These are phyloP conservation scores for Exserohilum rostratum DNA, from an alignment of 2,329 filamentous ascomycete species.

Conservation along the genomic window DNA sequence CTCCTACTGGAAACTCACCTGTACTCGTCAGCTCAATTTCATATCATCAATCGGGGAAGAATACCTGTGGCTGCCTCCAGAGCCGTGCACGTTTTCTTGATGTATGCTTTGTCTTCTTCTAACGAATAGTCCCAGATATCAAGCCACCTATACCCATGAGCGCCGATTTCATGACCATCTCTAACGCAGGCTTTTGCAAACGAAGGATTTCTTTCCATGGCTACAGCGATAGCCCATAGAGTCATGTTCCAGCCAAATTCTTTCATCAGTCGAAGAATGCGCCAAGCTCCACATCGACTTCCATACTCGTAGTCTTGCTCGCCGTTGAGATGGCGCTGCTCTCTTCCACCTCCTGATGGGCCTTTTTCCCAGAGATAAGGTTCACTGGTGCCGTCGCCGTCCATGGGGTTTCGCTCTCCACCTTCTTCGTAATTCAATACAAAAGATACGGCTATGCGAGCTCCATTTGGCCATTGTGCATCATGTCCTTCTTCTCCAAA, in stretches of 20 bases:
- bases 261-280: slow-evolving; percentile 57
- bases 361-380: slow-evolving; percentile 48
- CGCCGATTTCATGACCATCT: slow-evolving; percentile 58
- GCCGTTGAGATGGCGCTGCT: slow-evolving; percentile 54
- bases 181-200: slow-evolving; percentile 53
- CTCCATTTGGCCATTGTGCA: slow-evolving; percentile 45
- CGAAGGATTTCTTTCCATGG: slow-evolving; percentile 56
- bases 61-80: slow-evolving; percentile 47
- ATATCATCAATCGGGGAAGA: neutral
- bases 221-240: slow-evolving; percentile 58
- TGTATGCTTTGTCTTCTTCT: slow-evolving; percentile 57
- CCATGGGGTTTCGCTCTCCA: slow-evolving; percentile 40
- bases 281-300: slow-evolving; percentile 57
- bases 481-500: slow-evolving; percentile 51
- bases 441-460: slow-evolving; percentile 48
- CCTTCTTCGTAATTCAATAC: slow-evolving; percentile 49
- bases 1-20: slow-evolving; percentile 49
- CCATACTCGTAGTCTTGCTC: slow-evolving; percentile 62
- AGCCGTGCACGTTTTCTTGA: slow-evolving; percentile 51
- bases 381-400: slow-evolving; percentile 43
- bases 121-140: slow-evolving; percentile 56
- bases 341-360: slow-evolving; percentile 35
- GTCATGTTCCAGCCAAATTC: slow-evolving; percentile 58
- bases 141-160: slow-evolving; percentile 59
- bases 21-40: neutral